Conservation (phyloP, 371 early-diverging fungal species). For the Circinella umbellata region DNA sequence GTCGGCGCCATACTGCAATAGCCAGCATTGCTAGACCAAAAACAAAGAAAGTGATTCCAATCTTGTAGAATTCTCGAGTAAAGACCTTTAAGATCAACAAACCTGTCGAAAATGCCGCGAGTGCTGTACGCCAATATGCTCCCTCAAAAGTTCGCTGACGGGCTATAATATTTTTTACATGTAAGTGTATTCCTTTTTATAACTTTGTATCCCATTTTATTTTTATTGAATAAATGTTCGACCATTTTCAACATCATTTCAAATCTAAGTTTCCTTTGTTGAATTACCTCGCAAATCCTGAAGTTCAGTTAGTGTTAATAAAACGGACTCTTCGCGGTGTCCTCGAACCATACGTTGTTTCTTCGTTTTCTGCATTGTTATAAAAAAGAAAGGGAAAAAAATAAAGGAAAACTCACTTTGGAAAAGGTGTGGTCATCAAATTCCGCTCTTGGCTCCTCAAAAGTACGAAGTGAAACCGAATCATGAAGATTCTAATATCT, state of each 20-base stretch:
- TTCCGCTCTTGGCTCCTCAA: not conserved
- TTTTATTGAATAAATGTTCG: not conserved
- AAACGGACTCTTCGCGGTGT: conserved; percentile 45
- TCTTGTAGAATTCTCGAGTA: conserved; percentile 69
- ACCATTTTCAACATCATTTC: no score
- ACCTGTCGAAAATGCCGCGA: conserved; percentile 73
- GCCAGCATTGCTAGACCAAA: conserved; percentile 71
- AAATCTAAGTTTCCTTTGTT: no score
- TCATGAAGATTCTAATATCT: no score
- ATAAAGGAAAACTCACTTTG: no score
- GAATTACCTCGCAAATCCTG: conserved; percentile 48
- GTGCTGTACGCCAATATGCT: conserved; percentile 78
- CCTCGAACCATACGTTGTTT: conserved; percentile 39
- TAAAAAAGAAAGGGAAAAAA: no score
- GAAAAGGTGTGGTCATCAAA: no score
- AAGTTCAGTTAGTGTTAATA: conserved; percentile 41
- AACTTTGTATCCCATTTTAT: not conserved
- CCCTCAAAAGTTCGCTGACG: conserved; percentile 81
- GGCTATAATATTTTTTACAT: conserved; percentile 40
- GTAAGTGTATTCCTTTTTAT: not conserved
- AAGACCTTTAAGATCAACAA: conserved; percentile 74
- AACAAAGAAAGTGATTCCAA: conserved; percentile 76
- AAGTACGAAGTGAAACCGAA: no score
- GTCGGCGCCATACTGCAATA: conserved; percentile 65
- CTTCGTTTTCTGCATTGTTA: not conserved